A percentile compares a stretch with the other conserved stretches of the same genome.
These are phyloP conservation scores for Zygosaccharomyces sapae DNA, from an alignment of 1,139 yeast genomes.

Conservation along the genomic window DNA sequence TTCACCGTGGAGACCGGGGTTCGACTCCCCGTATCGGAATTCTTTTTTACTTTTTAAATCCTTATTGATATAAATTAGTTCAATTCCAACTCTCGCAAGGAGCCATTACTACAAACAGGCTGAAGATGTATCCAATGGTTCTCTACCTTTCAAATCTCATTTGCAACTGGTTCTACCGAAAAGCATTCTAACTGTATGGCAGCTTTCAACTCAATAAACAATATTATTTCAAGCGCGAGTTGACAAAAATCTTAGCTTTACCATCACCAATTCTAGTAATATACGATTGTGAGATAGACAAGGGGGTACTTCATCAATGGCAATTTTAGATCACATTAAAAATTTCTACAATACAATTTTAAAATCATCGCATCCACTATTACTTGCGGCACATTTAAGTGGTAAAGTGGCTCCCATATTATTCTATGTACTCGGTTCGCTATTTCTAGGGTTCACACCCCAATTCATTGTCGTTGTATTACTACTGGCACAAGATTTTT, in stretches of 20 bases:
- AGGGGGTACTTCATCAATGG: background rate
- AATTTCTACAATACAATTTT: constrained; percentile 35
- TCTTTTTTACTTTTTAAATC: background rate
- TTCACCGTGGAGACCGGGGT: constrained; percentile 27
- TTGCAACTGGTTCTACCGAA: too few species aligned
- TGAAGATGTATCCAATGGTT: too few species aligned
- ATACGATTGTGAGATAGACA: background rate
- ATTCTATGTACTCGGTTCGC: constrained; percentile 33
- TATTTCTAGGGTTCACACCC: constrained; percentile 34
- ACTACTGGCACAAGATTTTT: constrained; percentile 81
- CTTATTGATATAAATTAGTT: too few species aligned
- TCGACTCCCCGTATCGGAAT: constrained; percentile 30
- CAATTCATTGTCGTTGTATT: constrained; percentile 73
- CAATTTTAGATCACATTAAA: constrained; percentile 29
- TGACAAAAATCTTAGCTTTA: constrained; percentile 1
- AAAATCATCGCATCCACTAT: constrained; percentile 35
- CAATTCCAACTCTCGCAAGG: background rate
- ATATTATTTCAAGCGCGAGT: background rate
- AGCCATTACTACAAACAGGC: too few species aligned
- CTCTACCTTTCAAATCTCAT: too few species aligned
- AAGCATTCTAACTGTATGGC: too few species aligned
- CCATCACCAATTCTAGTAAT: background rate
- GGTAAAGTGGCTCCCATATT: constrained; percentile 36
- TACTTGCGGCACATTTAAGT: constrained; percentile 29
- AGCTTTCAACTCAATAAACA: too few species aligned